These are phyloP conservation scores for Didymella segeticola DNA, from an alignment of 2,329 filamentous ascomycete genomes.

Conservation along the genomic window DNA sequence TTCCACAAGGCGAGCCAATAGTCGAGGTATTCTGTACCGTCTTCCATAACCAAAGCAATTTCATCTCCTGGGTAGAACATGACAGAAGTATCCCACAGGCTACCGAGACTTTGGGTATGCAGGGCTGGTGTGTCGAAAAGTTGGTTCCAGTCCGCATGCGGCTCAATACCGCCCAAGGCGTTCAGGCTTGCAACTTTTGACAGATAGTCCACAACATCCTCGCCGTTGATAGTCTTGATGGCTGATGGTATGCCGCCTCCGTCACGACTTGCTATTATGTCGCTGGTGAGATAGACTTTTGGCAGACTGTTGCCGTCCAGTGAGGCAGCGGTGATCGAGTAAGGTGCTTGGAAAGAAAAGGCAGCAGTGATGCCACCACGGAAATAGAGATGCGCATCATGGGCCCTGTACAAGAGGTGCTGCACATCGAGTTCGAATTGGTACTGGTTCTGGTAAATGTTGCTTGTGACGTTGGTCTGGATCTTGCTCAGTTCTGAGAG, in stretches of 20 bases:
- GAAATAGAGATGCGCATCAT: conserved; percentile 44
- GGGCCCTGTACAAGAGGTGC: conserved; percentile 34
- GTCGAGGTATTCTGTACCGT: conserved; percentile 24
- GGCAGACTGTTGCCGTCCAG: conserved; percentile 34
- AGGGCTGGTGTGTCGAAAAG: conserved; percentile 30
- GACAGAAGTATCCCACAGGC: conserved; percentile 22
- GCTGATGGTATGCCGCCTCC: conserved; percentile 32
- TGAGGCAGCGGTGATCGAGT: conserved; percentile 34
- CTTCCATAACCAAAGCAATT: conserved; percentile 33
- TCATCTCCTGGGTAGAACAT: conserved; percentile 48
- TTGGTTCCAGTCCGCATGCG: conserved; percentile 53
- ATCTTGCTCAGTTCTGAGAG: conserved; percentile 37
- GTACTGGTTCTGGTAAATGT: conserved; percentile 48
- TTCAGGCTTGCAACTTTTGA: conserved; percentile 36
- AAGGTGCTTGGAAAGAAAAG: conserved; percentile 34
- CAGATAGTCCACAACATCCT: conserved; percentile 32
- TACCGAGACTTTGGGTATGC: conserved; percentile 25
- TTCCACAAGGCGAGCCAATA: conserved; percentile 35
- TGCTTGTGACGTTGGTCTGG: conserved; percentile 27
- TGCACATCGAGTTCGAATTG: conserved; percentile 49
- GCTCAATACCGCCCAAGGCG: conserved; percentile 47
- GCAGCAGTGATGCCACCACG: conserved; percentile 36
- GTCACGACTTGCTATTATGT: conserved; percentile 32
- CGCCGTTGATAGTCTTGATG: conserved; percentile 36
- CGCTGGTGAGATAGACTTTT: conserved; percentile 42